These are phyloP conservation scores for Dendrothele bispora DNA, from an alignment of 768 basidiomycete species.

Conservation along the genomic window DNA sequence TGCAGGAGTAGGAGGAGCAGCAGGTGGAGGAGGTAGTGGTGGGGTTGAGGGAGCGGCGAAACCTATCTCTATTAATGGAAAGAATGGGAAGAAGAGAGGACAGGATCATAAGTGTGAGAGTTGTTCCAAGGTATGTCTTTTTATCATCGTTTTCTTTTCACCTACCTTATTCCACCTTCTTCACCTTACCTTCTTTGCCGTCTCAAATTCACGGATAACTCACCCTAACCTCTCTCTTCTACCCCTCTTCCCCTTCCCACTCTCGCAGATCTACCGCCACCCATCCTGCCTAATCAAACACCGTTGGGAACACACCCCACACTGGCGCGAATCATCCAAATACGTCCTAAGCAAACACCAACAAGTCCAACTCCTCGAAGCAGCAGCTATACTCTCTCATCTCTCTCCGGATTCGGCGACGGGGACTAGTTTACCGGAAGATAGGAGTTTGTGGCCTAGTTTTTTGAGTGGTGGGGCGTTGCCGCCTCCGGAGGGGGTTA, in stretches of 20 bases:
- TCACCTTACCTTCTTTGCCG: not conserved
- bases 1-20: not conserved
- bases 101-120: conserved; percentile 90
- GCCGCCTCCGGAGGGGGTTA: conserved; percentile 45
- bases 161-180: conserved; percentile 3
- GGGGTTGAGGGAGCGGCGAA: conserved; percentile 8
- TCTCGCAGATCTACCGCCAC: conserved; percentile 76
- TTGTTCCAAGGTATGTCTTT: conserved; percentile 77
- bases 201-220: not conserved
- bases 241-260: too few species aligned
- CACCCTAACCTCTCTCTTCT: too few species aligned
- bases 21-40: not conserved
- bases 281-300: conserved; percentile 96
- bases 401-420: conserved; percentile 61
- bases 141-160: conserved; percentile 6
- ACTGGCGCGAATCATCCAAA: conserved; percentile 92
- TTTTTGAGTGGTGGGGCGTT: conserved; percentile 73
- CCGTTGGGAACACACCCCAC: conserved; percentile 96
- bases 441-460: conserved; percentile 90
- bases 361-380: conserved; percentile 96
- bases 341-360: conserved; percentile 94
- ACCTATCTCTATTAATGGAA: conserved; percentile 27
- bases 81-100: conserved; percentile 73
- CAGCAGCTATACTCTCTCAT: conserved; percentile 93
- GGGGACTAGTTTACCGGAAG: conserved; percentile 86